Evolutionary conservation across 73 alveolate species (phyloP).

Genomic region (Paramecium sonneborni): DNA sequence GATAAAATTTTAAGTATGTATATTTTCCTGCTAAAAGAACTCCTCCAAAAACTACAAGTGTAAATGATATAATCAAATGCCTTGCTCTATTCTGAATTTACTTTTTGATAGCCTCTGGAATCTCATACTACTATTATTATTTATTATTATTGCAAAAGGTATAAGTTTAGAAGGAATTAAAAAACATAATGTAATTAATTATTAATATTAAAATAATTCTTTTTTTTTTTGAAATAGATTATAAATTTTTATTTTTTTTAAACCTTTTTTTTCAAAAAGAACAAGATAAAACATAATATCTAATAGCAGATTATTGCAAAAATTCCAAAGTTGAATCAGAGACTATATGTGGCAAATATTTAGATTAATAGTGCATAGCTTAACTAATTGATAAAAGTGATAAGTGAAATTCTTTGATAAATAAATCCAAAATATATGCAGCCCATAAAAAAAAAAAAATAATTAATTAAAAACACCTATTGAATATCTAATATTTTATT

Average conservation of each 20-base stretch:
- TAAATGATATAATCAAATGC: neutral
- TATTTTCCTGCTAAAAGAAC: neutral
- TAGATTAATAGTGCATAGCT: neutral
- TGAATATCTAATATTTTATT: neutral
- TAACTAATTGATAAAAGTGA: neutral
- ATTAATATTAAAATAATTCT: neutral
- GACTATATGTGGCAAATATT: neutral
- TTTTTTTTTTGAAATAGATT: neutral
- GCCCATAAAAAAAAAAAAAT: neutral
- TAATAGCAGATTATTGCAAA: neutral
- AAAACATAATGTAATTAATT: neutral
- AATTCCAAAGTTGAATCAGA: neutral
- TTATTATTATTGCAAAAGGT: too few relatives aligned
- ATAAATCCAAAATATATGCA: constrained; percentile 37
- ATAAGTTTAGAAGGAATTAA: too few relatives aligned
- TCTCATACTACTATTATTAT: neutral
- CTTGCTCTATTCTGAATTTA: neutral
- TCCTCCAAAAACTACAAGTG: neutral
- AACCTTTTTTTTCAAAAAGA: neutral
- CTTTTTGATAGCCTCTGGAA: neutral
- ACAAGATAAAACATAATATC: neutral
- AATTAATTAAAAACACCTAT: neutral
- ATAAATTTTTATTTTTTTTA: neutral
- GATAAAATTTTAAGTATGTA: neutral
- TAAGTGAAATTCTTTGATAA: neutral